Base-by-base conservation (phyloP, 495 filamentous ascomycete species). In the Talaromyces ruber region DNA sequence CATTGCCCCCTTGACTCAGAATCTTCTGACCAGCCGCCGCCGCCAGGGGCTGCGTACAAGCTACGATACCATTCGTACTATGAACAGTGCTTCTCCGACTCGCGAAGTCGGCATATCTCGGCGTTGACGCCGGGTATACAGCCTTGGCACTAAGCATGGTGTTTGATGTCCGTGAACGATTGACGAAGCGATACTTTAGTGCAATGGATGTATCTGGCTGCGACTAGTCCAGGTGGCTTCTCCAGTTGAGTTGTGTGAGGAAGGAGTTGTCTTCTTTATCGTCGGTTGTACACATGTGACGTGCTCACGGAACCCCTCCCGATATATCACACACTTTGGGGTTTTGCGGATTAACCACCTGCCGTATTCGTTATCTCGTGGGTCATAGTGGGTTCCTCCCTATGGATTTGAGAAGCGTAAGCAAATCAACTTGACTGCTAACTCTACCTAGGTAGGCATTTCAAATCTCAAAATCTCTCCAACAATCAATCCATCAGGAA, bases 1-100 rank as follows among this genome's bases (percentile, higher is more conserved):
- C 91, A 78, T 98, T 98, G 60, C 94, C 94, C 26, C 94, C 94
- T 39, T 88, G 85, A 61, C 86, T 85, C 28, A 98, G 80, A 47
- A 98, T 83, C 57, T 86, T 84, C 51, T 97, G 83, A 29, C 94
- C 94, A 50, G 91, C 93, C 70, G 90, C 89, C 18, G 90, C 88
- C 9, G 94, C 94, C 56, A 98, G 80, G 7, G 94, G 91, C 74
- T 98, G 94, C 2, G 91, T 91, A 69, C 89, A 96, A 29, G 93
- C 82, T 58, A 98, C 88, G 52, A 98, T 96, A 34, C 92, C 94
- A 71, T 95, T 88, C 18, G 88, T 90, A 71, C 92, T 97, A 70
- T 98, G 92, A 7, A 98, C 89, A 32, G 92, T 90, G 64, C 92
- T 97, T 64, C 94, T 84, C 43, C 94, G 86, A 70, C 91, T 93